These are phyloP conservation scores for Trametes cinnabarina DNA, from an alignment of 768 basidiomycete species.

Conservation along the genomic window DNA sequence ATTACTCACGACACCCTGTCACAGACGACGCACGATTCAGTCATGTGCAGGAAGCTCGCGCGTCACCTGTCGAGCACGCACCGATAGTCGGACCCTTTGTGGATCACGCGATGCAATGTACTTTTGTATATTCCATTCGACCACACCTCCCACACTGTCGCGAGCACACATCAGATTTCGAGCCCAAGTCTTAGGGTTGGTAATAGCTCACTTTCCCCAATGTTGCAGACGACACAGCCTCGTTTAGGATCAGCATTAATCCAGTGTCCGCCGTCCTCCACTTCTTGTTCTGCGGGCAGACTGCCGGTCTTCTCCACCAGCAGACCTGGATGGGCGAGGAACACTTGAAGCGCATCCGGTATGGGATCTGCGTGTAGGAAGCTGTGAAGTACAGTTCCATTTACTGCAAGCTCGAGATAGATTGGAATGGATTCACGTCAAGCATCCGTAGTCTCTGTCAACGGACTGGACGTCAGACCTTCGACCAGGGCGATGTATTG, in stretches of 20 bases:
- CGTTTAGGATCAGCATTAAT: conserved; percentile 82
- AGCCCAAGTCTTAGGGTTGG: neutral
- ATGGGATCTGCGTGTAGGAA: conserved; percentile 85
- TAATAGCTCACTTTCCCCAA: conserved; percentile 74
- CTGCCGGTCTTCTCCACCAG: conserved; percentile 23
- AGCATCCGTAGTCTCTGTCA: conserved; percentile 82
- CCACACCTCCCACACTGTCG: conserved; percentile 89
- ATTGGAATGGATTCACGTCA: conserved; percentile 53
- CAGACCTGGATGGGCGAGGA: conserved; percentile 46
- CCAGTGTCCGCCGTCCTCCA: conserved; percentile 64
- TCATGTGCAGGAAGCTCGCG: too few relatives aligned
- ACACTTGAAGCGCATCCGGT: conserved; percentile 79
- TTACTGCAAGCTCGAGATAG: neutral
- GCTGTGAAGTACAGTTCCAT: conserved; percentile 38
- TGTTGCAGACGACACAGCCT: conserved; percentile 85
- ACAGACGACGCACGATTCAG: neutral
- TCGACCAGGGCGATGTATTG: too few relatives aligned
- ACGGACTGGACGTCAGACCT: neutral
- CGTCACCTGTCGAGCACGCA: too few relatives aligned
- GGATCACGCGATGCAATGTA: conserved; percentile 88
- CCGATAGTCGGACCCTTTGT: conserved; percentile 69
- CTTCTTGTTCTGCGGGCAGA: conserved; percentile 46
- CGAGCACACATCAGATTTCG: neutral
- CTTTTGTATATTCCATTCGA: conserved; percentile 83
- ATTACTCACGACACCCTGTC: conserved; percentile 66